A percentile compares a stretch with the other conserved stretches of the same genome.
phyloP scores from a whole-genome alignment of 495 filamentous ascomycete species.

The Viridothelium virens region DNA sequence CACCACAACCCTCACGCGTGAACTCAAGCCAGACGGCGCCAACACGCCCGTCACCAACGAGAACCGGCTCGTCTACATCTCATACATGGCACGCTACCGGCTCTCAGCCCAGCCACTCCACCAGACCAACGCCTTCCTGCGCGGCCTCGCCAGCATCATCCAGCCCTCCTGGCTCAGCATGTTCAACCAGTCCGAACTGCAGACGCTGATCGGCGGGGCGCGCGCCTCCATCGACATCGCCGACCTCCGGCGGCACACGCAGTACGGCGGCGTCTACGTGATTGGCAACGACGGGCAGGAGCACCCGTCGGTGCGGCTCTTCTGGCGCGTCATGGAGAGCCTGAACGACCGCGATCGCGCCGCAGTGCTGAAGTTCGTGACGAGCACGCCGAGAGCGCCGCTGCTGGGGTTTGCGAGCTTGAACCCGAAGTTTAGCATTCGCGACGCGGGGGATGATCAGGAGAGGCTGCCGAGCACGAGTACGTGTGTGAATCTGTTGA shows the following conservation, averaged over 20 bases:
- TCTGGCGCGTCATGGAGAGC: constrained; percentile 82
- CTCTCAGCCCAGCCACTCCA: constrained; percentile 65
- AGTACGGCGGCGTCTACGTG: constrained; percentile 77
- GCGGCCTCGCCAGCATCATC: constrained; percentile 79
- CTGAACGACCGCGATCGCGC: constrained; percentile 67
- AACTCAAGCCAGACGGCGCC: constrained; percentile 67
- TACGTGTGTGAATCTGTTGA: constrained; percentile 93
- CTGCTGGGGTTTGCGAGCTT: constrained; percentile 82
- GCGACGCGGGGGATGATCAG: constrained; percentile 77
- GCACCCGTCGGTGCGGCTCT: constrained; percentile 74
- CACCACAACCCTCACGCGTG: constrained; percentile 54
- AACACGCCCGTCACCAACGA: constrained; percentile 79
- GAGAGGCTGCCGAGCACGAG: constrained; percentile 82
- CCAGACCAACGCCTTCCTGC: constrained; percentile 82
- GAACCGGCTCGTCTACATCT: constrained; percentile 90
- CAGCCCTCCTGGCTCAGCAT: constrained; percentile 89
- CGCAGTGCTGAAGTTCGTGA: constrained; percentile 92
- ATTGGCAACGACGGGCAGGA: constrained; percentile 82
- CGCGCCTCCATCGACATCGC: constrained; percentile 75
- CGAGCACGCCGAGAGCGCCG: constrained; percentile 85
- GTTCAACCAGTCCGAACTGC: constrained; percentile 95
- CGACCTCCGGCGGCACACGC: constrained; percentile 78
- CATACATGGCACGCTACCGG: constrained; percentile 77
- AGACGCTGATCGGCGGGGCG: constrained; percentile 85
- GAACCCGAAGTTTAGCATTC: constrained; percentile 79